These are phyloP conservation scores for Marasmius sp. DNA, from an alignment of 1,284 basidiomycete species.

Conservation along the genomic window DNA sequence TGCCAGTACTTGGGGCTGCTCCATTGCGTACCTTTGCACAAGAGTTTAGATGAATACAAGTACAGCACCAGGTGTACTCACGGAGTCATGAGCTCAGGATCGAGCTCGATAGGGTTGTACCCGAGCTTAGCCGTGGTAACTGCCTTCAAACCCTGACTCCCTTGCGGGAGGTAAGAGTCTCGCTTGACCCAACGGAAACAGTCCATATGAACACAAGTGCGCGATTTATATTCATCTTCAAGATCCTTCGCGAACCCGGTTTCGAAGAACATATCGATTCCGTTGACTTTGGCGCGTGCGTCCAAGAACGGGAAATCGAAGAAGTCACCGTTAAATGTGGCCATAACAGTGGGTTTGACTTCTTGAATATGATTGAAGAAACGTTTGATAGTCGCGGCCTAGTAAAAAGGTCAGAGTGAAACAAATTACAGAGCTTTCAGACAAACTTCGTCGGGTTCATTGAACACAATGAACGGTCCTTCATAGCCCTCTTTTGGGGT, in stretches of 20 bases:
- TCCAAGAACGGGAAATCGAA: constrained; percentile 99
- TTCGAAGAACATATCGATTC: constrained; percentile 96
- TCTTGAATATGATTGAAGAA: constrained; percentile 96
- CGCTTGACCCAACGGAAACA: constrained; percentile 99
- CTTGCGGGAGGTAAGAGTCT: constrained; percentile 98
- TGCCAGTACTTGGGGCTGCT: constrained; percentile 93
- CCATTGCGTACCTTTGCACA: constrained; percentile 81
- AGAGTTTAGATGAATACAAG: not conserved
- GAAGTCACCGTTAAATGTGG: constrained; percentile 98
- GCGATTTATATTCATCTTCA: constrained; percentile 95
- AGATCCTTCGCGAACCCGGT: constrained; percentile 91
- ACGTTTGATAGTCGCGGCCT: constrained; percentile 78
- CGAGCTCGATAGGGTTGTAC: constrained; percentile 96
- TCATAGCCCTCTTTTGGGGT: constrained; percentile 98
- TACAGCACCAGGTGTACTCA: constrained; percentile 38
- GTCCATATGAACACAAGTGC: constrained; percentile 97
- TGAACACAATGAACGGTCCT: constrained; percentile 96
- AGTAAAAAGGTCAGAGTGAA: constrained; percentile 5
- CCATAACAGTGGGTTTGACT: constrained; percentile 94
- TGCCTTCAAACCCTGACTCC: constrained; percentile 97
- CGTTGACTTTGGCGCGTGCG: constrained; percentile 83
- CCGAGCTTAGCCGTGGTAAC: constrained; percentile 97
- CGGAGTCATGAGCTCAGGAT: constrained; percentile 99
- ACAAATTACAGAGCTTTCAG: not conserved
- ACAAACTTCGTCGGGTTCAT: constrained; percentile 88